phyloP scores from a whole-genome alignment of 2,329 filamentous ascomycete genomes.

The Fusarium sp. region DNA sequence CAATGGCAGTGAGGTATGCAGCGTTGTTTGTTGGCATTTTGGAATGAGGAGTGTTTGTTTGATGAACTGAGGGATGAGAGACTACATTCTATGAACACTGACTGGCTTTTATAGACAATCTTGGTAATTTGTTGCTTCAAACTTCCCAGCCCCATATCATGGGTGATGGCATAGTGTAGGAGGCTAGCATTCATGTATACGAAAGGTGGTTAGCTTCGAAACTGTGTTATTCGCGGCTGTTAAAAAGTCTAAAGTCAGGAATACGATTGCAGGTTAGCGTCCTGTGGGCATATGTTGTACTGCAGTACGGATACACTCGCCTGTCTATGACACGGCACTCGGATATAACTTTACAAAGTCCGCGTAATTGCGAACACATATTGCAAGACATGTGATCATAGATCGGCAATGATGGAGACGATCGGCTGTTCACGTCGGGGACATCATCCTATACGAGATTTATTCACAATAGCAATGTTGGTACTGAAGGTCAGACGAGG shows the following conservation, averaged over 20 bases:
- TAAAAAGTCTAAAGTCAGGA: neutral
- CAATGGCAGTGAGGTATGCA: conserved; percentile 5
- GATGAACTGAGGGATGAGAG: rapidly evolving
- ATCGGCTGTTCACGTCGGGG: neutral
- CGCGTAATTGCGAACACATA: neutral
- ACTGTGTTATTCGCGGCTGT: neutral
- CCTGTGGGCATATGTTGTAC: no score
- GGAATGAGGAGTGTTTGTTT: neutral
- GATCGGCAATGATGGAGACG: neutral
- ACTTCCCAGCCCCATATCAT: no score
- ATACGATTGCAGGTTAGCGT: conserved; percentile 8
- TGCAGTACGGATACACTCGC: no score
- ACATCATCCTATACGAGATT: no score
- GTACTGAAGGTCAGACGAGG: no score
- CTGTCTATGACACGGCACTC: neutral
- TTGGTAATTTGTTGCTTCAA: neutral
- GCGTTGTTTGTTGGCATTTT: conserved; percentile 17
- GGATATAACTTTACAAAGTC: conserved; percentile 23
- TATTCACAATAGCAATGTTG: no score
- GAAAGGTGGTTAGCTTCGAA: conserved; percentile 15
- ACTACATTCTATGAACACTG: rapidly evolving
- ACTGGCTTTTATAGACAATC: neutral
- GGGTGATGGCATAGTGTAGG: neutral
- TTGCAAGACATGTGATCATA: neutral
- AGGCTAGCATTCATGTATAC: conserved; percentile 8